These are phyloP conservation scores for Austroboletus rostrupii DNA, from an alignment of 1,284 basidiomycete genomes.

Conservation along the genomic window DNA sequence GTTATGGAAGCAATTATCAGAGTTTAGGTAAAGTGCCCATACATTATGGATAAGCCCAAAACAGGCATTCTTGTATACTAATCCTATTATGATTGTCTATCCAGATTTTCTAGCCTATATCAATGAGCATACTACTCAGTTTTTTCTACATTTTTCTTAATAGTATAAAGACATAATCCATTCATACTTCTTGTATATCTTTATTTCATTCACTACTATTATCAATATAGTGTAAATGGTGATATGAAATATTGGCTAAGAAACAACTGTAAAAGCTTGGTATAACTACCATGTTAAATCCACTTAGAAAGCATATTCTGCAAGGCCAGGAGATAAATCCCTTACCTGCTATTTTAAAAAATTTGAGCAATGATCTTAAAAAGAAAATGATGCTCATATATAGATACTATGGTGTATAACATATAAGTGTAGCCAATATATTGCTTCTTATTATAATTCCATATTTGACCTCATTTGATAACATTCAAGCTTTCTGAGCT, in stretches of 20 bases:
- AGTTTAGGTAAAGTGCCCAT: too few relatives aligned
- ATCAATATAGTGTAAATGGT: conserved; percentile 53
- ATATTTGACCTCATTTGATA: too few relatives aligned
- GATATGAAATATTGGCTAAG: conserved; percentile 86
- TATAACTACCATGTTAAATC: conserved; percentile 67
- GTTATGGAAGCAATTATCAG: too few relatives aligned
- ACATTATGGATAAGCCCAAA: too few relatives aligned
- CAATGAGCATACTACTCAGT: conserved; percentile 66
- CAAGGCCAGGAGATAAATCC: conserved; percentile 78
- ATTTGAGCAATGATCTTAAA: conserved; percentile 76
- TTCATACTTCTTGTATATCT: not conserved
- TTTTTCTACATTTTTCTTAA: too few relatives aligned
- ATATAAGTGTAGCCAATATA: conserved; percentile 44
- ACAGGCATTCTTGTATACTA: too few relatives aligned
- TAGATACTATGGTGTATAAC: conserved; percentile 87
- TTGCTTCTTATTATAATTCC: too few relatives aligned
- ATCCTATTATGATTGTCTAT: conserved; percentile 34
- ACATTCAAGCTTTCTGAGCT: too few relatives aligned
- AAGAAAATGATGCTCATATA: conserved; percentile 94
- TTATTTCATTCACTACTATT: not conserved
- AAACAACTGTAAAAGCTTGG: conserved; percentile 70
- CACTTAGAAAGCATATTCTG: conserved; percentile 80
- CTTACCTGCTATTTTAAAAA: conserved; percentile 86
- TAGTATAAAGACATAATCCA: conserved; percentile 76
- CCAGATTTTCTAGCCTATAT: conserved; percentile 57